Base-by-base conservation (phyloP, 1,284 basidiomycete species). In the Boletus smithii region DNA sequence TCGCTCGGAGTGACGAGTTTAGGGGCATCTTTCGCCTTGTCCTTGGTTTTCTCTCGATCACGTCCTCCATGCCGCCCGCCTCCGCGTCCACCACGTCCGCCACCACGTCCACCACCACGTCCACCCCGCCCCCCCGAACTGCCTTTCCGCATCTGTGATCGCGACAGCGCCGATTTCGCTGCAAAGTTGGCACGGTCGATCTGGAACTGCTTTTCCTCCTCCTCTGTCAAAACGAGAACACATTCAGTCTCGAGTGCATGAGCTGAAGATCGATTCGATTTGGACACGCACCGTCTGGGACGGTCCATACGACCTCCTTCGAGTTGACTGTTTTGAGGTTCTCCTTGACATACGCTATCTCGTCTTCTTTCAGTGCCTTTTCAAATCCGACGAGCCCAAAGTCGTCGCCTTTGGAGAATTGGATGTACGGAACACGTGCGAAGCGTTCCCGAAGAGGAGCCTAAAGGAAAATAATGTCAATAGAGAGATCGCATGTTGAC, bases 401-500 rank as follows among this genome's bases (percentile, higher is more conserved):
- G 58, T 83, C 73, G 42, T 81, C 77, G 13, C 83, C 85, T 10
- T 75, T 73, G 14, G 70, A 65, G 63, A 83, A 83, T 58, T 88
- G 81, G 59, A 90, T 83, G 63, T 80, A 90, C 2, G 86, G 86
- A 39, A 75, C 73, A 17, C 85, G 82, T 9, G 83, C 77, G 56
- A 92, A 86, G 59, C 85, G 85, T 66, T 90, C 86, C 57, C 84
- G 85, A 44, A 93, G 76, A 36, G 89, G 85, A 36, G 79, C 80
- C 76, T 91, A 11, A 9, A n/a, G 13, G 22, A 17, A 6, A 11
- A n/a, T n/a, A 8, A 22, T 29, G 34, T 51, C 37, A n/a, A 53
- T 36, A 5, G 37, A n/a, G 44, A 37, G 29, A 23, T 42, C 31
- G 5, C 5, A 41, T 13, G 27, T n/a, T 11, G 22, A 49, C 11